phyloP scores from a whole-genome alignment of 352 stramenopile species.

The Phytophthora hibernalis region DNA sequence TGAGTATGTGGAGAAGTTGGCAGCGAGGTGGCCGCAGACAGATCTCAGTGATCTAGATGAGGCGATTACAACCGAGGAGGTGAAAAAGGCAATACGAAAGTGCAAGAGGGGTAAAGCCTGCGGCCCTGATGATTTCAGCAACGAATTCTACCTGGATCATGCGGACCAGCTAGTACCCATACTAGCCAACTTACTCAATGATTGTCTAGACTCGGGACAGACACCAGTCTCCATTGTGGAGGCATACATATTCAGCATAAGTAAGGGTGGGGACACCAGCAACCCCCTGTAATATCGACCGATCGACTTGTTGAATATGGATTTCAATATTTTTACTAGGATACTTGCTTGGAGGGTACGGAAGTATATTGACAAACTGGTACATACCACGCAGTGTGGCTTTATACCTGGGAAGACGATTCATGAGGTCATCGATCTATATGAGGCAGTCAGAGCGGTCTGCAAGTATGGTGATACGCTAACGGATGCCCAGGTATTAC shows the following conservation, averaged over 20 bases:
- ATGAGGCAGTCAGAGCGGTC: not conserved
- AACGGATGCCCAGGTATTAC: not conserved
- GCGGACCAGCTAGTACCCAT: not conserved
- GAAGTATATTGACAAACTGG: not conserved
- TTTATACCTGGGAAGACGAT: slow-evolving; percentile 10
- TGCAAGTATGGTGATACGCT: not conserved
- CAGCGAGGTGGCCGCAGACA: too few relatives aligned
- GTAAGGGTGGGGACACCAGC: slow-evolving; percentile 1
- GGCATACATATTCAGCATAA: slow-evolving; percentile 8
- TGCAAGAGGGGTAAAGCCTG: slow-evolving; percentile 6
- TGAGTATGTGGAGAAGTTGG: too few relatives aligned
- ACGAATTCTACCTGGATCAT: slow-evolving; percentile 9
- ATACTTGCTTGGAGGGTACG: slow-evolving; percentile 6
- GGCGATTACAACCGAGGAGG: too few relatives aligned
- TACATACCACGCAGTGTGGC: slow-evolving; percentile 1
- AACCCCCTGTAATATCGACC: slow-evolving; percentile 5
- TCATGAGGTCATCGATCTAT: slow-evolving; percentile 4
- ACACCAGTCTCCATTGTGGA: not conserved
- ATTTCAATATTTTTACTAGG: slow-evolving; percentile 11
- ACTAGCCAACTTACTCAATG: not conserved
- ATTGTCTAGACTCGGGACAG: not conserved
- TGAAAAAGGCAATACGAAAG: not conserved
- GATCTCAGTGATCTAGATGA: too few relatives aligned
- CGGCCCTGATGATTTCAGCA: not conserved
- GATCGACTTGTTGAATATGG: not conserved